Percentiles rank a stretch among this genome's conserved stretches.
These are phyloP conservation scores for Akanthomyces lecanii DNA, from an alignment of 2,329 filamentous ascomycete species.

Conservation along the genomic window DNA sequence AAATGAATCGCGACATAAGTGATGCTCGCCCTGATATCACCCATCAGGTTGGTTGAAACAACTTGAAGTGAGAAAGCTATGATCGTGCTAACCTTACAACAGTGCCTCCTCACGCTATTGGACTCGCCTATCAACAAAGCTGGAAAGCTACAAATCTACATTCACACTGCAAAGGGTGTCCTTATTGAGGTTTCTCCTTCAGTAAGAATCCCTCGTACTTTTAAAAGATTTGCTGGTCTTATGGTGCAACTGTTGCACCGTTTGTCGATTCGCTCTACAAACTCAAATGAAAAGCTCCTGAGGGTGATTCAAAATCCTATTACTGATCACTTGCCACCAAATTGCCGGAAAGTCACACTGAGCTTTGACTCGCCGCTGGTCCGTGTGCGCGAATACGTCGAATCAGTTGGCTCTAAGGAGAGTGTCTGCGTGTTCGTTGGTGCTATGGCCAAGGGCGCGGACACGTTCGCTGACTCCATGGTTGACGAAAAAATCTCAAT, in stretches of 20 bases:
- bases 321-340: slow-evolving; percentile 91
- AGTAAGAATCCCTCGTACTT: slow-evolving; percentile 94
- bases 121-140: slow-evolving; percentile 99
- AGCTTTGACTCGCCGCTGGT: slow-evolving; percentile 90
- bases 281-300: slow-evolving; percentile 94
- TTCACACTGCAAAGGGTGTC: slow-evolving; percentile 94
- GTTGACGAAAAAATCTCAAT: slow-evolving; percentile 98
- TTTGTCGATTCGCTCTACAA: slow-evolving; percentile 91
- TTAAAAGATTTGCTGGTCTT: slow-evolving; percentile 96
- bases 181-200: slow-evolving; percentile 98
- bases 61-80: background rate
- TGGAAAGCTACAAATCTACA: slow-evolving; percentile 95
- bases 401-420: slow-evolving; percentile 72
- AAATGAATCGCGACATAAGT: slow-evolving; percentile 98
- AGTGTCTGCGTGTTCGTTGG: slow-evolving; percentile 98
- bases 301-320: slow-evolving; percentile 98
- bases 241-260: slow-evolving; percentile 98
- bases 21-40: slow-evolving; percentile 97
- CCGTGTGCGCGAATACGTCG: slow-evolving; percentile 83
- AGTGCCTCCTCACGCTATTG: slow-evolving; percentile 95
- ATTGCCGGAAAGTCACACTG: slow-evolving; percentile 95
- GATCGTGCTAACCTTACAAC: slow-evolving; percentile 17
- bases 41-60: slow-evolving; percentile 70
- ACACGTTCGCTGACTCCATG: slow-evolving; percentile 90
- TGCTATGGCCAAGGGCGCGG: slow-evolving; percentile 95